Base-by-base conservation (phyloP, 1,284 basidiomycete species). In the Ustilago lituana region DNA sequence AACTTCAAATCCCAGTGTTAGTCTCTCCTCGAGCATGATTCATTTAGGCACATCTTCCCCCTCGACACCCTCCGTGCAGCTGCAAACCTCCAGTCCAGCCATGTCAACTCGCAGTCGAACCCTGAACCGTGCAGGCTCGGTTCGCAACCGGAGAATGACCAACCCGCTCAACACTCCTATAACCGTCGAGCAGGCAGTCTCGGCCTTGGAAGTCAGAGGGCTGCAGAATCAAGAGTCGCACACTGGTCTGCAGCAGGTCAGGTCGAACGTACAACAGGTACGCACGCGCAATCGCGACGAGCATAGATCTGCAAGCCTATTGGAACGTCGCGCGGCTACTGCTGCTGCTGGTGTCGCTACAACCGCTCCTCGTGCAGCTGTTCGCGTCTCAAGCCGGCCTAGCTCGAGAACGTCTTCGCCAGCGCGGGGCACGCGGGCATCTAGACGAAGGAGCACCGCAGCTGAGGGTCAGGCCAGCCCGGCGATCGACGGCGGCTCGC, bases 101-200 rank as follows among this genome's bases (percentile, higher is more conserved):
- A 68, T 68, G 65, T 68, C 65, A 36, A 68, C 65, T 9, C 55
- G 65, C 24, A 68, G 65, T 35, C 65, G 65, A 5, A 68, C 65
- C 19, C 41, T 62, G 10, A 55, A 57, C 11, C 55, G 59, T 12
- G 48, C 59, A 5, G 48, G 48, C 38, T 59, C 65, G 9, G 49
- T 61, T 11, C 55, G 59, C 2, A 33, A 47, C 4, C 59, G 59
- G 20, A 58, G 59, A 20, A 17, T 68, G 22, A 68, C 65, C 27
- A 58, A 63, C 15, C 55, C 55, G 12, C 54, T 68, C 55, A 68
- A 55, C 39, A 58, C 65, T 8, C 65, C 64, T 12, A 26, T 58
- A 1, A 26, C 51, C 1, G 46, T 53, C 4, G 53, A 53, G 27
- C 23, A 46, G 27, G 23, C 36, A 5, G 39, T 23, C 26, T 27